These are phyloP conservation scores for Plasmodium blacklocki DNA, from an alignment of 169 alveolate genomes.

Conservation along the genomic window DNA sequence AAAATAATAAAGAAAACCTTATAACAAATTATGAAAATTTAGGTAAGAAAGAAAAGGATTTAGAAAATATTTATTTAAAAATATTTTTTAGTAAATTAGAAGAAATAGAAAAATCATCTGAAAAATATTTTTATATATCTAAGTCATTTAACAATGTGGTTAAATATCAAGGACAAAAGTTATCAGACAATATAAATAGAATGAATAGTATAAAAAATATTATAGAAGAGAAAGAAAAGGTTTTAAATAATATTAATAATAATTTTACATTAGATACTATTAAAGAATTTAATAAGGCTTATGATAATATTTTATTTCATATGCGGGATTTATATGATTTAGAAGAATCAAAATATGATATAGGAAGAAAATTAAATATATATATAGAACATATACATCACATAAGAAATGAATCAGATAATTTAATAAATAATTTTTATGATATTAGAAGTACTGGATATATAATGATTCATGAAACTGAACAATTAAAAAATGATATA, in stretches of 20 bases:
- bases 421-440: conserved; percentile 5
- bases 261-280: conserved; percentile 7
- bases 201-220: conserved; percentile 2
- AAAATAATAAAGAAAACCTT: conserved; percentile 6
- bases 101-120: conserved; percentile 16
- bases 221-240: conserved; percentile 6
- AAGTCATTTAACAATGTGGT: neutral
- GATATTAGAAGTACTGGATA: conserved; percentile 6
- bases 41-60: conserved; percentile 11
- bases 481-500: neutral
- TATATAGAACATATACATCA: conserved; percentile 18
- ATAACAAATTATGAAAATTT: neutral
- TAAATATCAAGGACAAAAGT: conserved; percentile 1
- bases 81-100: conserved; percentile 12
- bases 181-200: neutral
- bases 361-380: conserved; percentile 6
- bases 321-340: conserved; percentile 16
- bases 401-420: conserved; percentile 9
- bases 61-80: conserved; percentile 5
- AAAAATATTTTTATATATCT: conserved; percentile 18
- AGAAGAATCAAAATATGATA: conserved; percentile 7
- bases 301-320: conserved; percentile 16
- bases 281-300: neutral
- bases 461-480: conserved; percentile 4
- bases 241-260: neutral